Percentiles rank a stretch among this genome's conserved stretches.
These are phyloP conservation scores for Rauvolfia tetraphylla DNA, from an alignment of 257 asterid genomes.

Conservation along the genomic window DNA sequence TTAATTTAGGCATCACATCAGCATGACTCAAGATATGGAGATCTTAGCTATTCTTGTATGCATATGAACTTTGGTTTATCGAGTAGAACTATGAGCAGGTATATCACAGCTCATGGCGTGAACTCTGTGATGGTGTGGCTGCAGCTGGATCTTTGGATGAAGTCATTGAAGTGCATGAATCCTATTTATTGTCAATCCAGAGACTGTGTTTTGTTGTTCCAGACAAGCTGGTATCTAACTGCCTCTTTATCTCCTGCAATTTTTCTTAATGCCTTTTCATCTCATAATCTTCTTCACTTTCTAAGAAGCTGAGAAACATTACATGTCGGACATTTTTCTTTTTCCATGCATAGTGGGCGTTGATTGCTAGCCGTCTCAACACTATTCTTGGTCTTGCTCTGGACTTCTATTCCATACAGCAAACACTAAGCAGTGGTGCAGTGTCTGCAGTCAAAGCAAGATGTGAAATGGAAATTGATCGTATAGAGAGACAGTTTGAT, in stretches of 20 bases:
- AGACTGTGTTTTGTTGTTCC: constrained; percentile 94
- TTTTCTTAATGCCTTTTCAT: constrained; percentile 2
- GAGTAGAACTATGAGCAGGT: constrained; percentile 47
- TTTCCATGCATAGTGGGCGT: constrained; percentile 58
- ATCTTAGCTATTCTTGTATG: background rate
- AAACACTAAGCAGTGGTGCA: constrained; percentile 62
- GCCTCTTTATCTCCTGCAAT: constrained; percentile 14
- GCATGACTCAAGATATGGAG: background rate
- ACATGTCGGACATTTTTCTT: constrained; percentile 10
- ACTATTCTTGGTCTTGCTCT: constrained; percentile 82
- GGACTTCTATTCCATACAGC: constrained; percentile 75
- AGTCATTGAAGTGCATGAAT: constrained; percentile 92
- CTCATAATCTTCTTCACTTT: constrained; percentile 4
- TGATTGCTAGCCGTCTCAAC: constrained; percentile 94
- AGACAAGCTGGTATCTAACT: constrained; percentile 72
- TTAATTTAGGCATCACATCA: background rate
- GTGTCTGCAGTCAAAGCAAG: constrained; percentile 68
- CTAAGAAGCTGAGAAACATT: constrained; percentile 1
- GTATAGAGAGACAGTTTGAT: constrained; percentile 84
- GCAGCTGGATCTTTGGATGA: constrained; percentile 87
- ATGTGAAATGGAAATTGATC: constrained; percentile 83
- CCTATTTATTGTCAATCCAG: constrained; percentile 79
- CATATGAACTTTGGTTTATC: background rate
- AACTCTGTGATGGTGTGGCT: constrained; percentile 85
- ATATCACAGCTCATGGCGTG: constrained; percentile 97